Conservation (phyloP, 192 early-diverging fungal species). For the Entophlyctis helioformis region DNA sequence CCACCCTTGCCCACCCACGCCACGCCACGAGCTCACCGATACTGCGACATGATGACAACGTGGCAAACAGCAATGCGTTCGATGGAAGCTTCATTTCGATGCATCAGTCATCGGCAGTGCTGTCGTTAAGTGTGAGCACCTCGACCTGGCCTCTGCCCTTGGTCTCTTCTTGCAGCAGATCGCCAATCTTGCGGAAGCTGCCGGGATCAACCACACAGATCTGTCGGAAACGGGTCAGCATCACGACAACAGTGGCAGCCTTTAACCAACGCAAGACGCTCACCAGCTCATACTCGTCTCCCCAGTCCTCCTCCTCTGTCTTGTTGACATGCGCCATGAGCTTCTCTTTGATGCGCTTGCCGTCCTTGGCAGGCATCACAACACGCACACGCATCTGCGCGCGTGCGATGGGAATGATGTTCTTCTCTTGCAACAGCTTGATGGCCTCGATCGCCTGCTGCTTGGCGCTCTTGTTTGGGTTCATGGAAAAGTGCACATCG, state of each 20-base stretch:
- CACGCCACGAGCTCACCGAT: slow-evolving; percentile 1
- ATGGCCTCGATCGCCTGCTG: slow-evolving; percentile 93
- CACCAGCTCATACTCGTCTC: slow-evolving; percentile 79
- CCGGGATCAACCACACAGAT: slow-evolving; percentile 84
- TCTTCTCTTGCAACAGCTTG: slow-evolving; percentile 78
- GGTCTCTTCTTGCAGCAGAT: slow-evolving; percentile 70
- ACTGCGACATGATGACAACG: no score
- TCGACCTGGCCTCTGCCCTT: slow-evolving; percentile 84
- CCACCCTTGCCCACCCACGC: no score
- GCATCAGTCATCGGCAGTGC: background rate
- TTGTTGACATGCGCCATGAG: slow-evolving; percentile 42
- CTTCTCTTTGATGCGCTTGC: slow-evolving; percentile 76
- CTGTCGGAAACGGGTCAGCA: slow-evolving; percentile 32
- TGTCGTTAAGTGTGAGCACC: slow-evolving; percentile 44
- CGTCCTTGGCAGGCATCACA: slow-evolving; percentile 70
- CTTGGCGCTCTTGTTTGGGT: slow-evolving; percentile 80
- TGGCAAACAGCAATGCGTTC: no score
- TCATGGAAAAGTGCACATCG: slow-evolving; percentile 84
- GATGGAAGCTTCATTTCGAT: no score
- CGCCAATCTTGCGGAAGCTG: slow-evolving; percentile 72
- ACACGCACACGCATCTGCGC: slow-evolving; percentile 89
- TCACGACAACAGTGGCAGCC: no score
- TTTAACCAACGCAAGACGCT: slow-evolving; percentile 1
- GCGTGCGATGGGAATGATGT: slow-evolving; percentile 78
- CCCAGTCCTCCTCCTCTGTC: slow-evolving; percentile 67